phyloP scores from a whole-genome alignment of 1,284 basidiomycete species.

The Leccinum variabile region DNA sequence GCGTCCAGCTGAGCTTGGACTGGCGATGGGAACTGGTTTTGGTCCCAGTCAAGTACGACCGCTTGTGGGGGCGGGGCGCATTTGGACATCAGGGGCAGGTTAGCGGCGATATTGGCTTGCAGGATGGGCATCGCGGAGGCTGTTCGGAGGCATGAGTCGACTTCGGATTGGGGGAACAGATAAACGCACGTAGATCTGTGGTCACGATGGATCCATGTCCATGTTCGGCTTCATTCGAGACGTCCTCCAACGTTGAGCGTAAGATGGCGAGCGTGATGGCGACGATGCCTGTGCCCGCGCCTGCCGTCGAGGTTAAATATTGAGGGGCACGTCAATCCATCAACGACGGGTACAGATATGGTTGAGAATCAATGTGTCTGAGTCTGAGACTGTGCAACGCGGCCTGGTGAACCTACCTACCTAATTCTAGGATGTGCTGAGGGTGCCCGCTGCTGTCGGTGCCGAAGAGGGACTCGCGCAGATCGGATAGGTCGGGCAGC shows the following conservation, averaged over 20 bases:
- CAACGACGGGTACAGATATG: neutral
- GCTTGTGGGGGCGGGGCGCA: slow-evolving; percentile 37
- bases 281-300: slow-evolving; percentile 81
- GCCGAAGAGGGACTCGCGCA: slow-evolving; percentile 42
- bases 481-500: slow-evolving; percentile 20
- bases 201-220: slow-evolving; percentile 49
- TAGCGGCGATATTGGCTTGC: slow-evolving; percentile 63
- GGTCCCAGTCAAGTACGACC: slow-evolving; percentile 74
- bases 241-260: slow-evolving; percentile 34
- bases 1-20: slow-evolving; percentile 41
- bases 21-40: slow-evolving; percentile 48
- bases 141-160: slow-evolving; percentile 29
- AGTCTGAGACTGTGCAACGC: neutral
- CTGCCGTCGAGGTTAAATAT: slow-evolving; percentile 38
- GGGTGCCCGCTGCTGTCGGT: slow-evolving; percentile 16
- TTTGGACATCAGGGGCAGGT: slow-evolving; percentile 39
- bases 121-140: slow-evolving; percentile 81
- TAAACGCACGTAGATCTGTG: slow-evolving; percentile 71
- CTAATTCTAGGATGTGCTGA: slow-evolving; percentile 62
- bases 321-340: neutral
- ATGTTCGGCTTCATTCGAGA: slow-evolving; percentile 10
- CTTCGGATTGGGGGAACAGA: neutral
- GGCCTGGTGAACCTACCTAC: slow-evolving; percentile 37
- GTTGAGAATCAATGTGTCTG: neutral
- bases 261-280: slow-evolving; percentile 65